Evolutionary conservation across 2,329 filamentous ascomycete species (phyloP).

Genomic region (Nemania bipapillata): DNA sequence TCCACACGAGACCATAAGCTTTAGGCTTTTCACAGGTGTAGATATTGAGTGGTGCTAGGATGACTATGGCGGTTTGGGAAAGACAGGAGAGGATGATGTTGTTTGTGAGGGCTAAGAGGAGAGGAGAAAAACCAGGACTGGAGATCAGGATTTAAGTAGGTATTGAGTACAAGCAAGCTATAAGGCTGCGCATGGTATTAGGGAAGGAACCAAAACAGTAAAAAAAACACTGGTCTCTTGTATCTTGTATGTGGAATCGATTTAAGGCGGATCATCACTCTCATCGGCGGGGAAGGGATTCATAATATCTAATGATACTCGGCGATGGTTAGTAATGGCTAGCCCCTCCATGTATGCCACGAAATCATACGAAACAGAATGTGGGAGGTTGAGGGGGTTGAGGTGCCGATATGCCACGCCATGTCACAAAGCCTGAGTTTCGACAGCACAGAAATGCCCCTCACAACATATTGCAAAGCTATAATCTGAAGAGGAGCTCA

Average conservation of each 20-base stretch:
- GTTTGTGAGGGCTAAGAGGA: background rate
- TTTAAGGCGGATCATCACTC: conserved; percentile 23
- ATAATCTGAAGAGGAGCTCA: too few relatives aligned
- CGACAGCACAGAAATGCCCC: background rate
- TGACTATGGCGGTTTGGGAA: background rate
- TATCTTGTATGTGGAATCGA: too few relatives aligned
- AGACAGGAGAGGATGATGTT: background rate
- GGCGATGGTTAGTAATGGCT: too few relatives aligned
- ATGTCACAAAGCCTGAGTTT: too few relatives aligned
- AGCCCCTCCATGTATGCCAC: too few relatives aligned
- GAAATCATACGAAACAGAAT: too few relatives aligned
- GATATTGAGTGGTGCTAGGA: background rate
- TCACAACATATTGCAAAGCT: background rate
- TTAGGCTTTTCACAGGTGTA: background rate
- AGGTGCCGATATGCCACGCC: background rate
- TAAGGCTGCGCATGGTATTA: background rate
- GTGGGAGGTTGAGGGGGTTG: too few relatives aligned
- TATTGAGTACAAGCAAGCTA: conserved; percentile 2
- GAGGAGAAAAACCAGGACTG: background rate
- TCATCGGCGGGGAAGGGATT: too few relatives aligned
- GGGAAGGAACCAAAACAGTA: background rate
- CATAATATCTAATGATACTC: too few relatives aligned
- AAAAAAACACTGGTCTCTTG: background rate
- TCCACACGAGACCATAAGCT: background rate
- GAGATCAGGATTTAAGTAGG: background rate